Conservation (phyloP, 345 rosid genomes). For the Orychophragmus violaceus region DNA sequence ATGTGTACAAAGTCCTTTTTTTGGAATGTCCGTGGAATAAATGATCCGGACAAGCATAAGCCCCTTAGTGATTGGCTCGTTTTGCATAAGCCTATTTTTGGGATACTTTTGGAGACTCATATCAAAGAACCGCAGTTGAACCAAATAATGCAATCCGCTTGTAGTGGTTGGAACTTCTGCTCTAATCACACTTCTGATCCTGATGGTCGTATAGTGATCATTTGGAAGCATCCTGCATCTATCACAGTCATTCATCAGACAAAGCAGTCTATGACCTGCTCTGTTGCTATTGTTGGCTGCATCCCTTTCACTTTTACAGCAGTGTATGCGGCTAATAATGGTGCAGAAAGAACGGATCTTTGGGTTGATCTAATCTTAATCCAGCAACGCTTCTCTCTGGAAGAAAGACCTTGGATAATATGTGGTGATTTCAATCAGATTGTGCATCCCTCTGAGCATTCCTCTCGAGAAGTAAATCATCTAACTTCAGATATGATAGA, state of each 20-base stretch:
- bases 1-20: background rate
- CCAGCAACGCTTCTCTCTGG: too few relatives aligned
- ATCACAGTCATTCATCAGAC: background rate
- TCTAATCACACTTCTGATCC: background rate
- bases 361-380: too few relatives aligned
- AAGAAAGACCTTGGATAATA: too few relatives aligned
- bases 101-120: background rate
- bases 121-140: background rate
- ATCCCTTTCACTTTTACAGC: background rate
- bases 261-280: background rate
- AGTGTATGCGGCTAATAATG: background rate
- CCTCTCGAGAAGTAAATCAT: too few relatives aligned
- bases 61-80: background rate
- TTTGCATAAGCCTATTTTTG: background rate
- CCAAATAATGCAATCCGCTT: background rate
- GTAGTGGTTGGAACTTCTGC: background rate
- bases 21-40: background rate
- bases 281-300: background rate
- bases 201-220: background rate
- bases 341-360: too few relatives aligned
- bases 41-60: background rate
- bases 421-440: too few relatives aligned
- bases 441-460: too few relatives aligned
- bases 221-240: background rate
- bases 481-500: too few relatives aligned